Conservation (phyloP, 257 asterid genomes). For the Euphrasia confusa region DNA sequence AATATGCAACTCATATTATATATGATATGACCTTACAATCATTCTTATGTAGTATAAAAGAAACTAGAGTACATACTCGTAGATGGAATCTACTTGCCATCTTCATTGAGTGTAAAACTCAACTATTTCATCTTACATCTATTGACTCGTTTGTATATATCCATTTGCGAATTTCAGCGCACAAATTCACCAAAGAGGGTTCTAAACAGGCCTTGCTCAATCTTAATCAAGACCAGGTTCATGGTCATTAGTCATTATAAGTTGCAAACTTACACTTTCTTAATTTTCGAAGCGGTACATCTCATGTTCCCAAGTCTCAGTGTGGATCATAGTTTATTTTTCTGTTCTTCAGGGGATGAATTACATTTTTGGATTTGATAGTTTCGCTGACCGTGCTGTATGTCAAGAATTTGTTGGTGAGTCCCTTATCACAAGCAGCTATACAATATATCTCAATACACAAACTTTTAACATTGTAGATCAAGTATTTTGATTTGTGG, state of each 20-base stretch:
- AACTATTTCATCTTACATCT: conserved; percentile 3
- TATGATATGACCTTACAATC: neutral
- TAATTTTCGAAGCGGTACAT: conserved; percentile 12
- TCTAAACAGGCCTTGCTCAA: conserved; percentile 78
- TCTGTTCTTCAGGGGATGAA: conserved; percentile 53
- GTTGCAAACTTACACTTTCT: conserved; percentile 15
- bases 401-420: conserved; percentile 91
- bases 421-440: conserved; percentile 26
- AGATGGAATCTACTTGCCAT: conserved; percentile 4
- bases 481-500: conserved; percentile 12
- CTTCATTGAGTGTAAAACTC: conserved; percentile 5
- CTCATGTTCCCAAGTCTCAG: conserved; percentile 8
- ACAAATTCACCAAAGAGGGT: conserved; percentile 72
- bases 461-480: conserved; percentile 14
- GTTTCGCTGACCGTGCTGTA: conserved; percentile 76
- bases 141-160: conserved; percentile 9
- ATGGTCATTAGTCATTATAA: conserved; percentile 17
- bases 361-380: conserved; percentile 75
- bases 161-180: conserved; percentile 41
- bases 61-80: neutral
- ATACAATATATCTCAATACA: conserved; percentile 9
- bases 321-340: conserved; percentile 20
- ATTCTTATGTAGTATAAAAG: conserved; percentile 12
- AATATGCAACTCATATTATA: neutral
- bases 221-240: conserved; percentile 68